A percentile compares a stretch with the other conserved stretches of the same genome.
Conservation (phyloP, 331 rosid genomes). For the Pyracantha coccinea region DNA sequence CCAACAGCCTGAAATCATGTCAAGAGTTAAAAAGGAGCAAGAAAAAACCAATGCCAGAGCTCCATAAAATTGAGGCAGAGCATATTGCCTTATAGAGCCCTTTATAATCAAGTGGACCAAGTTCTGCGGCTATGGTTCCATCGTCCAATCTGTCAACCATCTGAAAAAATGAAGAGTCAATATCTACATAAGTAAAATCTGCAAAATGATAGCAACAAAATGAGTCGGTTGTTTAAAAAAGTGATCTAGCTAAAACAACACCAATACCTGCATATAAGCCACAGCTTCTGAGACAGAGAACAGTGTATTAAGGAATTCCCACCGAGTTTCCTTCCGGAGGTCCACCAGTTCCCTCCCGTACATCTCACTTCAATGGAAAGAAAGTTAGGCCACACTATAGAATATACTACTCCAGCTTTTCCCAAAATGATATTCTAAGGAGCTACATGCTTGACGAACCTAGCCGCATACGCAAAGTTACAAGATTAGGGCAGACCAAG, state of each 20-base stretch:
- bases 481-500: not conserved
- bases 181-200: not conserved
- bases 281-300: constrained; percentile 98
- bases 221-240: not conserved
- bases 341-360: constrained; percentile 97
- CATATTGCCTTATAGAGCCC: constrained; percentile 79
- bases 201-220: not conserved
- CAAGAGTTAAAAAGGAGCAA: constrained; percentile 24
- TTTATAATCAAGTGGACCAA: constrained; percentile 79
- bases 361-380: constrained; percentile 74
- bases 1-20: constrained; percentile 83
- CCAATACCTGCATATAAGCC: constrained; percentile 91
- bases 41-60: constrained; percentile 13
- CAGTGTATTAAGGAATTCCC: constrained; percentile 93
- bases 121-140: constrained; percentile 58
- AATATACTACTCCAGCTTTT: constrained; percentile 30
- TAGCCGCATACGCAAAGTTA: not conserved
- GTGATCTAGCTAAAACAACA: not conserved
- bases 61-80: not conserved
- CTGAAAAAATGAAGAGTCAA: constrained; percentile 35
- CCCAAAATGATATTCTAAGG: constrained; percentile 1
- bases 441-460: not conserved
- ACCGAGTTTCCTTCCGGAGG: constrained; percentile 75
- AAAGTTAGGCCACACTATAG: constrained; percentile 41
- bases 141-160: constrained; percentile 95